phyloP scores from a whole-genome alignment of 352 stramenopile genomes.

The Globisporangium uncinulatum region DNA sequence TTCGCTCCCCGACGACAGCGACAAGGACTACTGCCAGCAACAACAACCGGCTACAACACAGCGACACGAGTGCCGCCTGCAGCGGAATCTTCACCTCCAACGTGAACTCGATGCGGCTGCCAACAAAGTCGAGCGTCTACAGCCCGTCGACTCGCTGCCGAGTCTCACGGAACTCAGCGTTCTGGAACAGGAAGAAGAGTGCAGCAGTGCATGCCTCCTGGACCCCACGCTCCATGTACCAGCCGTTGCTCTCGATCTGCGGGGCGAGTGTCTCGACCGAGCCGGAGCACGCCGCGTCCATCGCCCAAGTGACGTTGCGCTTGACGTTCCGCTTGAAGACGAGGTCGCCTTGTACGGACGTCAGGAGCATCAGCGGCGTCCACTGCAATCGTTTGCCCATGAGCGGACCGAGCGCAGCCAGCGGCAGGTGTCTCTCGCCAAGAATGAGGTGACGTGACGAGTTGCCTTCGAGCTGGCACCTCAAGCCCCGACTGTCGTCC shows the following conservation, averaged over 20 bases:
- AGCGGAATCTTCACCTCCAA: slow-evolving; percentile 32
- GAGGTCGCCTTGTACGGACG: slow-evolving; percentile 27
- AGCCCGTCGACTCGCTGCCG: slow-evolving; percentile 13
- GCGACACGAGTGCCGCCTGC: slow-evolving; percentile 24
- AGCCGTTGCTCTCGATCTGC: slow-evolving; percentile 35
- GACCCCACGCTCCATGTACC: slow-evolving; percentile 34
- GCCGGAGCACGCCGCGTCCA: slow-evolving; percentile 32
- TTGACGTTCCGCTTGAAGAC: slow-evolving; percentile 25
- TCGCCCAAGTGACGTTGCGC: slow-evolving; percentile 16
- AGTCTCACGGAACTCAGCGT: slow-evolving; percentile 30
- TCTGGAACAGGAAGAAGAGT: slow-evolving; percentile 56
- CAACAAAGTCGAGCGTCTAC: slow-evolving; percentile 28
- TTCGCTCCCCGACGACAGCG: slow-evolving; percentile 13
- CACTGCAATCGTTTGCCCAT: slow-evolving; percentile 32
- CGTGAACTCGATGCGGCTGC: slow-evolving; percentile 22
- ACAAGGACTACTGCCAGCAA: slow-evolving; percentile 13
- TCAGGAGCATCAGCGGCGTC: slow-evolving; percentile 29
- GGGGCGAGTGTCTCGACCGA: slow-evolving; percentile 29
- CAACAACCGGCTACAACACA: slow-evolving; percentile 17
- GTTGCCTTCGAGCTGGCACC: slow-evolving; percentile 22
- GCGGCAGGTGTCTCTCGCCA: slow-evolving; percentile 28
- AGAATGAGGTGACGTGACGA: slow-evolving; percentile 26
- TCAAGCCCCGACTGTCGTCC: slow-evolving; percentile 28
- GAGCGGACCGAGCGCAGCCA: slow-evolving; percentile 27
- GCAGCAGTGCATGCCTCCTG: slow-evolving; percentile 44